Percentiles rank a stretch among this genome's conserved stretches.
phyloP scores from a whole-genome alignment of 1,284 basidiomycete species.

The Pseudozyma thailandica region DNA sequence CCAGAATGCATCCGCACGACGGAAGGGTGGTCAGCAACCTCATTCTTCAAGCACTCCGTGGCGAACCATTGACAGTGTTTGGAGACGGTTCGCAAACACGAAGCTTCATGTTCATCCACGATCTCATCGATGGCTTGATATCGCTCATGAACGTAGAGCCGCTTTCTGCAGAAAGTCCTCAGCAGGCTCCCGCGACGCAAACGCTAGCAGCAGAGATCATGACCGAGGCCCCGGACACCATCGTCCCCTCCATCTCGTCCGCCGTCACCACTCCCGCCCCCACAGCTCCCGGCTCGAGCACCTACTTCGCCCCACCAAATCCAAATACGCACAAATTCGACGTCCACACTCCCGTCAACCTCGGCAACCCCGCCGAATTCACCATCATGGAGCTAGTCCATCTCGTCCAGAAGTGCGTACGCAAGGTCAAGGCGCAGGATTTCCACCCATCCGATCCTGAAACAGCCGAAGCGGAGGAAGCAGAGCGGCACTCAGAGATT shows the following conservation, averaged over 20 bases:
- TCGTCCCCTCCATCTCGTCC: conserved; percentile 21
- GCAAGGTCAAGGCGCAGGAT: conserved; percentile 30
- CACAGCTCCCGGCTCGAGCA: not conserved
- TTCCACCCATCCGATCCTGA: not conserved
- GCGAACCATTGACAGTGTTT: conserved; percentile 95
- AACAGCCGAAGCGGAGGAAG: not conserved
- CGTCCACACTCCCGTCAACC: conserved; percentile 77
- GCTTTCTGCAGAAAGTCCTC: conserved; percentile 73
- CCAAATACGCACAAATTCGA: conserved; percentile 22
- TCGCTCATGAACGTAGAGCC: conserved; percentile 60
- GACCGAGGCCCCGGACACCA: conserved; percentile 32
- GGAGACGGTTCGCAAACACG: conserved; percentile 95
- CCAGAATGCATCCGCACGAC: conserved; percentile 88
- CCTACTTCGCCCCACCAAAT: conserved; percentile 7
- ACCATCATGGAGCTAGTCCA: conserved; percentile 75
- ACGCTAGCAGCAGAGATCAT: conserved; percentile 66
- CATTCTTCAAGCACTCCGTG: conserved; percentile 93
- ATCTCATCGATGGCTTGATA: conserved; percentile 71
- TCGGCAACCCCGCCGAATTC: conserved; percentile 93
- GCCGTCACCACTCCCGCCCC: not conserved
- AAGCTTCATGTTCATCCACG: conserved; percentile 80
- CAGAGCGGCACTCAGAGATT: conserved; percentile 40
- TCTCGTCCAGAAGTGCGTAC: conserved; percentile 60
- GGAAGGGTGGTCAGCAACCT: conserved; percentile 98
- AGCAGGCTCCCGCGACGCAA: conserved; percentile 1